A percentile compares a stretch with the other conserved stretches of the same genome.
Evolutionary conservation across 164 flowering plant species (phyloP).

Genomic region (Brasenia schreberi): DNA sequence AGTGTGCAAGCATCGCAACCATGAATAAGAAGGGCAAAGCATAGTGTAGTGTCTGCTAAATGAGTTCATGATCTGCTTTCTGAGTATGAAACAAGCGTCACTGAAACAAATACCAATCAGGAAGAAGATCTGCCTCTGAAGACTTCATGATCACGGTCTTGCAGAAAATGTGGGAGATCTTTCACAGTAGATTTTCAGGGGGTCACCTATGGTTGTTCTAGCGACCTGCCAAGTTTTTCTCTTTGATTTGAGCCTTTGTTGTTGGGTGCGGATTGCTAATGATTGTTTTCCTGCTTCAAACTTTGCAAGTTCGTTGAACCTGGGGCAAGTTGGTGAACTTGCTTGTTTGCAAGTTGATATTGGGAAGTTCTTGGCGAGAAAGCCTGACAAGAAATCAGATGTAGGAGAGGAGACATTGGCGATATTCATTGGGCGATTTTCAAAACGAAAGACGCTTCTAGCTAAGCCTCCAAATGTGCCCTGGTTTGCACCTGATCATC

Average conservation of each 20-base stretch:
- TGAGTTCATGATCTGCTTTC: too few relatives aligned
- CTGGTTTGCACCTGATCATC: slow-evolving; percentile 98
- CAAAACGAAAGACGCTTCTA: slow-evolving; percentile 82
- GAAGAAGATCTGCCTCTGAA: too few relatives aligned
- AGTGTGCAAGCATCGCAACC: too few relatives aligned
- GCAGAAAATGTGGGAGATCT: too few relatives aligned
- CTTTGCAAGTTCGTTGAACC: slow-evolving; percentile 84
- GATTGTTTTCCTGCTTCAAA: slow-evolving; percentile 90
- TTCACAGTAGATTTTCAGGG: slow-evolving; percentile 6
- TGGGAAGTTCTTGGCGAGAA: slow-evolving; percentile 81
- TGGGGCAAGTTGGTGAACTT: slow-evolving; percentile 29
- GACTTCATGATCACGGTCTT: too few relatives aligned
- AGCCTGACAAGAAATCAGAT: slow-evolving; percentile 86
- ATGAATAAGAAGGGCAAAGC: too few relatives aligned
- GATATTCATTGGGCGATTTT: slow-evolving; percentile 79
- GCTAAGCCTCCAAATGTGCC: slow-evolving; percentile 90
- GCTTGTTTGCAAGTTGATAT: slow-evolving; percentile 90
- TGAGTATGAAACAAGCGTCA: too few relatives aligned
- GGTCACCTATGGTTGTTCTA: slow-evolving; percentile 81
- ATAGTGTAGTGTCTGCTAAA: too few relatives aligned
- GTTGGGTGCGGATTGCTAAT: slow-evolving; percentile 96
- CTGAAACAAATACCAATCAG: too few relatives aligned
- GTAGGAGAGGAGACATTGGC: slow-evolving; percentile 83
- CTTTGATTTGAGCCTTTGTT: slow-evolving; percentile 73
- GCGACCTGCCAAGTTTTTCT: slow-evolving; percentile 97